Evolutionary conservation across 768 basidiomycete genomes (phyloP).

Genomic region (Hebeloma cylindrosporum): DNA sequence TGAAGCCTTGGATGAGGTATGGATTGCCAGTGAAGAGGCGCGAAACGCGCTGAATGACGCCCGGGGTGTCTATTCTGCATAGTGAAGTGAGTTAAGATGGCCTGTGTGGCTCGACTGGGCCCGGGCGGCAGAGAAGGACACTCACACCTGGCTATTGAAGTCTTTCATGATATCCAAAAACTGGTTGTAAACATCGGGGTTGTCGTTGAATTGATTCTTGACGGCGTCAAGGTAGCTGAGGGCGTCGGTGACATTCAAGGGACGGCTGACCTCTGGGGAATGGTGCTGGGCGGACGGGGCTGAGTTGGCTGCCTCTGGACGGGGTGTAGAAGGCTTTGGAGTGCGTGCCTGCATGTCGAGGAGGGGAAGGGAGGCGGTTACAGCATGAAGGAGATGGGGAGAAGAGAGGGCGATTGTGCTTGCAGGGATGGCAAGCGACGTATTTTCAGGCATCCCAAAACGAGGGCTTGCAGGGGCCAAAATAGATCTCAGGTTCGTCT

Average conservation of each 20-base stretch:
- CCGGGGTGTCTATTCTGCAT: constrained; percentile 91
- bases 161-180: constrained; percentile 99
- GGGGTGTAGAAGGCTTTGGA: constrained; percentile 38
- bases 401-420: constrained; percentile 20
- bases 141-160: constrained; percentile 94
- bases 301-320: constrained; percentile 35
- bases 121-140: constrained; percentile 1
- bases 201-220: constrained; percentile 86
- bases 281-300: constrained; percentile 28
- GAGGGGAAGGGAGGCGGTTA: constrained; percentile 14
- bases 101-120: constrained; percentile 9
- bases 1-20: constrained; percentile 92
- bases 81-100: constrained; percentile 18
- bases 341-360: constrained; percentile 28
- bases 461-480: constrained; percentile 29
- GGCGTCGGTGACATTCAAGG: constrained; percentile 91
- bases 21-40: constrained; percentile 90
- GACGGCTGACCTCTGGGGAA: constrained; percentile 48
- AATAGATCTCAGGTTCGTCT: constrained; percentile 35
- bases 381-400: constrained; percentile 22
- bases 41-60: constrained; percentile 94
- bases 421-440: constrained; percentile 20
- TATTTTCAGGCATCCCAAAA: constrained; percentile 22
- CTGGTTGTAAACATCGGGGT: constrained; percentile 92
- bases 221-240: constrained; percentile 93